Evolutionary conservation across 768 basidiomycete species (phyloP), one percentile per base, ranked within the genome.

Genomic region (Mrakia frigida): DNA sequence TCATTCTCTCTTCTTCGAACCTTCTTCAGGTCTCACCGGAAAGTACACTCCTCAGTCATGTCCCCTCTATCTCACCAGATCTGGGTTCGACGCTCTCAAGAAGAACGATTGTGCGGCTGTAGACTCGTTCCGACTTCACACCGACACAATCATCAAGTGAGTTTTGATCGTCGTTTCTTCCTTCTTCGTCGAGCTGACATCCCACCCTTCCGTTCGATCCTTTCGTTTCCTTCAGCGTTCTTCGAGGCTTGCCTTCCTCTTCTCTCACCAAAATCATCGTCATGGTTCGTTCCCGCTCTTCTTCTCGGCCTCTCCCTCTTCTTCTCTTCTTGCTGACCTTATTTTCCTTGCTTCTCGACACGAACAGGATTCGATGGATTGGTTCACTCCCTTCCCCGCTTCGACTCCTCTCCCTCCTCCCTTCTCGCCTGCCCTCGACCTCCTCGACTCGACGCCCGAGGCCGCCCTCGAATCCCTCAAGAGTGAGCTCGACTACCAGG

Each of bases 91-190:
- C 14, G 81, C 82, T 28, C 85, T 91, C 25, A 87, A 87, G 80
- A 83, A 85, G 21, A 78, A 72, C 25, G 70, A n/a, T 16, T 25
- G 31, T 28, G 28, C 18, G 2, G 56, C 67, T 25, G 81, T 88
- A 52, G 86, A 89, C 74, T 84, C 86, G 0, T 89, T 92, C 84
- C 86, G 89, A 39, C 80, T 92, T 61, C 91, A 92, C 81, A 91
- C 91, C 0, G 89, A 91, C 79, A 88, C 88, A 2, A 89, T 91
- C 78, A 80, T 88, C 75, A 89, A 90, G 89, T 90, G 77, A 79
- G 87, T 80, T 37, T 37, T 11, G 41, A 10, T 56, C 39, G 23
- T 56, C 21, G 28, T 21, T 31, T 9, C 7, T 35, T 16, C 31
- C 10, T 39, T 10, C 13, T 25, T 52, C n/a, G 43, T 43, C 46